Percentiles rank a stretch among this genome's conserved stretches.
These are phyloP conservation scores for Chrysopogon serrulatus DNA, from an alignment of 176 grass and related monocot genomes.

Conservation along the genomic window DNA sequence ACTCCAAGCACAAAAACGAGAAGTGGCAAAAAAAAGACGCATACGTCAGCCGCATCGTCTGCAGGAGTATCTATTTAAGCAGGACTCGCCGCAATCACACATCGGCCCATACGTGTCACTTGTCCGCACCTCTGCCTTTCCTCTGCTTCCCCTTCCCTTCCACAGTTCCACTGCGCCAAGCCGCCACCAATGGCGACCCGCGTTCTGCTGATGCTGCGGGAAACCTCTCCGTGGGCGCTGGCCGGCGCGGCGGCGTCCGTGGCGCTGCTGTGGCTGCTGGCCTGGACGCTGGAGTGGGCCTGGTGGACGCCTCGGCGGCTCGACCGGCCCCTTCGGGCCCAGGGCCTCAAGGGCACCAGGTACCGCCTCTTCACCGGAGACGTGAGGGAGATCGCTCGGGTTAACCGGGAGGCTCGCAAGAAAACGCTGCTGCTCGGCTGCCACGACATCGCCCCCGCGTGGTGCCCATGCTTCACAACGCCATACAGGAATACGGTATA, in stretches of 20 bases:
- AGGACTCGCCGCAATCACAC: background rate
- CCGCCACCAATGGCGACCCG: background rate
- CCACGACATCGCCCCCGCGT: slow-evolving; percentile 38
- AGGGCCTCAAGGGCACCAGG: slow-evolving; percentile 41
- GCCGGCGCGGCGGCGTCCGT: slow-evolving; percentile 1
- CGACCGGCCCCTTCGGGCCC: slow-evolving; percentile 20
- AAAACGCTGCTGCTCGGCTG: slow-evolving; percentile 37
- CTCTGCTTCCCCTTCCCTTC: background rate
- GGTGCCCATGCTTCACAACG: background rate
- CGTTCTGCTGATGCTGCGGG: background rate
- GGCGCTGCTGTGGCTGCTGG: slow-evolving; percentile 28
- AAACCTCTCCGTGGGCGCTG: slow-evolving; percentile 21
- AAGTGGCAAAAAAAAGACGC: too few species aligned
- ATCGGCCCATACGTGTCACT: background rate
- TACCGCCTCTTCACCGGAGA: slow-evolving; percentile 50
- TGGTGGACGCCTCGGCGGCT: slow-evolving; percentile 56
- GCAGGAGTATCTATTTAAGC: background rate
- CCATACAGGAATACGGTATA: slow-evolving; percentile 28
- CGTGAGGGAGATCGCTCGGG: background rate
- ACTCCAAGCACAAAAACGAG: background rate
- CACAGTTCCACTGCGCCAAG: background rate
- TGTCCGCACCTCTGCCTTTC: background rate
- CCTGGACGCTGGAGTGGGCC: slow-evolving; percentile 30
- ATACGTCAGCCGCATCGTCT: background rate
- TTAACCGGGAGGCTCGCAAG: slow-evolving; percentile 27